Evolutionary conservation across 2,329 filamentous ascomycete genomes (phyloP), one percentile per base, ranked within the genome.

Genomic region (Epicoccum sorghinum): DNA sequence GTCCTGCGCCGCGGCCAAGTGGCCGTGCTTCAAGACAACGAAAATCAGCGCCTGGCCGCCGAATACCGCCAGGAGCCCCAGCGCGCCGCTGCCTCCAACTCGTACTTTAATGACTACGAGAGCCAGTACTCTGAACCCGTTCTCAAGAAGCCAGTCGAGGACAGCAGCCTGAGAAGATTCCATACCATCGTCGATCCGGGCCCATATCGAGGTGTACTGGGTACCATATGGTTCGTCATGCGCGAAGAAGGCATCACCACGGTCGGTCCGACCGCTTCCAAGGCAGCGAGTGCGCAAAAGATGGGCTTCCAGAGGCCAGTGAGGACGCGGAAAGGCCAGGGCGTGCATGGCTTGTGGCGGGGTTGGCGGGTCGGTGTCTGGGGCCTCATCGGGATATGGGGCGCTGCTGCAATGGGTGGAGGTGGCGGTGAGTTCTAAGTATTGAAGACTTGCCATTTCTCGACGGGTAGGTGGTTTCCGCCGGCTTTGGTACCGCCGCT

Each of bases 1-100:
- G 89, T 96, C 13, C 83, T 98, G 7, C 88, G 95, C 42, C 86
- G 95, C 55, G 93, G 91, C 4, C 95, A 99, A 75, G 88, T 95
- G 55, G 82, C 87, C 1, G 86, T 91, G 1, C 67, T 77, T 0
- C 68, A 73, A 52, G 73, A 74, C 39, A 60, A 72, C 57, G 72
- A 73, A 38, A 69, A 65, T 46, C 61, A 65, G 40, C 68, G 69
- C 10, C 51, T 72, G 4, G 52, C 64, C 14, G 51, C 60, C 7
- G 58, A 66, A 8, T 70, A 73, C 58, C 62, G 65, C 23, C 56
- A 58, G 24, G 50, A 62, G 2, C 65, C 64, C 5, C 55, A 58
- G 5, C 23, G 54, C 43, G 37, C 51, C 27, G 38, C 39, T 1
- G 39, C 47, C 13, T 25, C 25, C 7, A 35, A 14, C n/a, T 45